Evolutionary conservation across 306 rosid genomes (phyloP), one percentile per base, ranked within the genome.

Genomic region (Sechiopsis laciniata): DNA sequence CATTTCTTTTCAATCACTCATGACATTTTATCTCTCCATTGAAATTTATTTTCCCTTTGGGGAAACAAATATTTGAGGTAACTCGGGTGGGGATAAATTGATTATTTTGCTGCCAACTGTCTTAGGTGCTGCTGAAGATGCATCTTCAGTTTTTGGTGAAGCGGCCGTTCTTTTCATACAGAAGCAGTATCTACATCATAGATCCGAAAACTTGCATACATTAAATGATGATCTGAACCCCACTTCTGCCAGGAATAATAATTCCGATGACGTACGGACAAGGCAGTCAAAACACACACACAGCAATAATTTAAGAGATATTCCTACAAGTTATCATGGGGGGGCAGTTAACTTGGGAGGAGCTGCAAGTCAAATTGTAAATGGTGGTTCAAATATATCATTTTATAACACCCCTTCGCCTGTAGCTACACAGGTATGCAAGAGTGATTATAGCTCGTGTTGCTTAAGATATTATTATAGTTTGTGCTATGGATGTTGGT

Each of bases 331-430:
- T 80, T 85, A 86, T 78, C 90, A 88, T 29, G 90, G 90, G 57
- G 90, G 90, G 57, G 73, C 76, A 74, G 54, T 87, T 81, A 52
- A 45, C 62, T 48, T 83, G 56, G 97, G 89, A 80, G 96, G 96
- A 84, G 79, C 87, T 81, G 76, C 83, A 35, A 63, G 80, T 80
- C 97, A 89, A 77, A 78, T 84, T 78, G 21, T 73, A 63, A 85
- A 84, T 82, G 87, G 91, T 20, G 82, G 88, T 75, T 80, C 96
- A 55, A 87, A 82, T 82, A 42, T 83, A 59, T 80, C 92, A 63
- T 95, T 88, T 86, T 95, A 88, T 84, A 88, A 85, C 76, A 95
- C 99, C 19, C 97, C 97, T 76, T 91, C 97, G 56, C 99, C 97
- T 76, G 84, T 88, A 82, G 87, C 82, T 21, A 71, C 87, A 51